Base-by-base conservation (phyloP, 768 basidiomycete species). In the Russula dissimulans region DNA sequence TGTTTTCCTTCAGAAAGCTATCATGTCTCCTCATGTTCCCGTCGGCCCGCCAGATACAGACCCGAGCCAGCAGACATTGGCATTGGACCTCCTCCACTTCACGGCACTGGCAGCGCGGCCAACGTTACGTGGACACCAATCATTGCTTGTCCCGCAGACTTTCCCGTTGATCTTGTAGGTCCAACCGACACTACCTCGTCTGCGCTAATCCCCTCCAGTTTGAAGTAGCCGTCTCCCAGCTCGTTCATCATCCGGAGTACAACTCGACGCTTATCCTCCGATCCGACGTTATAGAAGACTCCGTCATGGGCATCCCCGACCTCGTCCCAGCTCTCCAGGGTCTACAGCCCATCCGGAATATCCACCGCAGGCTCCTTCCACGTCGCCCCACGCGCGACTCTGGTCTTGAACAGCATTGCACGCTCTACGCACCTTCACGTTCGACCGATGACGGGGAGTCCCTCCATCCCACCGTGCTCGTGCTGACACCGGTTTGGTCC, bases 201-300 rank as follows among this genome's bases (percentile, higher is more conserved):
- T 36, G 32, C 31, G n/a, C 54, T 34, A n/a, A 43, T 57, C 18
- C 31, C 29, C n/a, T 61, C 7, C 57, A 93, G 91, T 97, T 97
- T 68, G 81, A 87, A 64, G 68, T 71, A 1, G 89, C 88, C 0
- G 70, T 87, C 36, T 80, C 79, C 29, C 87, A 91, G 63, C 76
- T 95, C 17, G 76, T 93, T 7, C 80, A 88, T 41, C 92, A 95
- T 68, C 95, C 95, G 6, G 95, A 97, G 68, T 91, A 91, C 70
- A 95, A 95, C 69, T 92, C 91, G 0, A 88, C 90, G 0, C 79
- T 95, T 31, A 95, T 97, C 58, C 75, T 97, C 17, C 83, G 95
- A 2, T 89, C 93, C 0, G 90, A 95, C 42, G 80, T 79, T 3
- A 51, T 89, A 18, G 69, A 70, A 6, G 78, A 84, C 47, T 65